Evolutionary conservation across 2,329 filamentous ascomycete genomes (phyloP).

Genomic region (Periglandula ipomoeae): DNA sequence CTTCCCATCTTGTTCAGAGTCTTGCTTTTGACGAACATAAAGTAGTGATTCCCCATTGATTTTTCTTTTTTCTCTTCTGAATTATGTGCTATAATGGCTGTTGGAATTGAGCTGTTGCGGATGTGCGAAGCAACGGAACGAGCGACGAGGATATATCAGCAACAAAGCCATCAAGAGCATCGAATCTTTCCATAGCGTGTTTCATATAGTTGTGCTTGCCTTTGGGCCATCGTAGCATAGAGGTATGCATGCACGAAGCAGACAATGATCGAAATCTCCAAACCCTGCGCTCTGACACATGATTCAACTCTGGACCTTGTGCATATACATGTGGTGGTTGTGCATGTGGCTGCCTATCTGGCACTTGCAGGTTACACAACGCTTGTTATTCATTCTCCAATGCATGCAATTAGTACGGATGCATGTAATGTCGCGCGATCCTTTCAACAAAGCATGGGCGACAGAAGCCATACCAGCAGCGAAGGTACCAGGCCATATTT

Average conservation of each 20-base stretch:
- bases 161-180: slow-evolving; percentile 1
- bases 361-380: too few species aligned
- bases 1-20: not conserved
- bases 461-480: too few species aligned
- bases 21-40: not conserved
- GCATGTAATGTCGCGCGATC: too few species aligned
- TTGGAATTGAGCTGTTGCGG: not conserved
- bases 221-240: not conserved
- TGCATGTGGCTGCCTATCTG: too few species aligned
- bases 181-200: not conserved
- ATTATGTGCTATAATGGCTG: not conserved
- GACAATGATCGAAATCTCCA: not conserved
- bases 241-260: not conserved
- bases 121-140: not conserved
- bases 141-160: not conserved
- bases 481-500: too few species aligned
- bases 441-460: too few species aligned
- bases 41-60: slow-evolving; percentile 1
- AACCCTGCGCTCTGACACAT: not conserved
- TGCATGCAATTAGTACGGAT: too few species aligned
- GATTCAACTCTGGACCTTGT: not conserved
- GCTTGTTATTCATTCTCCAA: too few species aligned
- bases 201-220: slow-evolving; percentile 1
- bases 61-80: not conserved
- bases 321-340: too few species aligned